phyloP scores from a whole-genome alignment of 164 flowering plant genomes.

The Pachysandra terminalis region DNA sequence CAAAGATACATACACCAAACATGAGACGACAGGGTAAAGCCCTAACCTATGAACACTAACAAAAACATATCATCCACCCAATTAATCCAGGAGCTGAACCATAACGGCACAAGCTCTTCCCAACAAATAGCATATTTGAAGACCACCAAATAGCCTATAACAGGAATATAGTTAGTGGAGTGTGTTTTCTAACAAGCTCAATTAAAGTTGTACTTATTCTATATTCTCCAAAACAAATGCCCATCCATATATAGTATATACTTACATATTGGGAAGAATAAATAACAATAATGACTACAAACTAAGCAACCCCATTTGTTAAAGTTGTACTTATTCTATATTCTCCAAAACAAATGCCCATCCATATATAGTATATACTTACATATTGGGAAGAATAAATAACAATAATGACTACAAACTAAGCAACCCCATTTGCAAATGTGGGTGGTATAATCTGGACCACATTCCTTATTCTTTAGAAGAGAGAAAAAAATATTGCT shows the following conservation, averaged over 20 bases:
- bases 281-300: constrained; percentile 14
- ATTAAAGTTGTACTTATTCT: constrained; percentile 17
- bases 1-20: too few species aligned
- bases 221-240: constrained; percentile 7
- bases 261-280: constrained; percentile 8
- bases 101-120: neutral
- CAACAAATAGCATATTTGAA: constrained; percentile 9
- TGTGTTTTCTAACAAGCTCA: neutral
- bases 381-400: constrained; percentile 7
- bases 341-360: constrained; percentile 10
- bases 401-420: constrained; percentile 15
- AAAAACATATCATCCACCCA: too few species aligned
- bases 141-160: neutral
- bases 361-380: constrained; percentile 6
- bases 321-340: constrained; percentile 19
- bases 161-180: constrained; percentile 20
- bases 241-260: constrained; percentile 10
- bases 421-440: constrained; percentile 10
- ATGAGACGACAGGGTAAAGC: too few species aligned
- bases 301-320: too few species aligned
- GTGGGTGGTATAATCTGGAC: constrained; percentile 44
- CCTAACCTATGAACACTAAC: too few species aligned
- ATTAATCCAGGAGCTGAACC: too few species aligned
- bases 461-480: constrained; percentile 34
- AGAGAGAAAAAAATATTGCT: constrained; percentile 3